A percentile compares a stretch with the other conserved stretches of the same genome.
Conservation (phyloP, 306 rosid genomes). For the Begonia fuchsioides region DNA sequence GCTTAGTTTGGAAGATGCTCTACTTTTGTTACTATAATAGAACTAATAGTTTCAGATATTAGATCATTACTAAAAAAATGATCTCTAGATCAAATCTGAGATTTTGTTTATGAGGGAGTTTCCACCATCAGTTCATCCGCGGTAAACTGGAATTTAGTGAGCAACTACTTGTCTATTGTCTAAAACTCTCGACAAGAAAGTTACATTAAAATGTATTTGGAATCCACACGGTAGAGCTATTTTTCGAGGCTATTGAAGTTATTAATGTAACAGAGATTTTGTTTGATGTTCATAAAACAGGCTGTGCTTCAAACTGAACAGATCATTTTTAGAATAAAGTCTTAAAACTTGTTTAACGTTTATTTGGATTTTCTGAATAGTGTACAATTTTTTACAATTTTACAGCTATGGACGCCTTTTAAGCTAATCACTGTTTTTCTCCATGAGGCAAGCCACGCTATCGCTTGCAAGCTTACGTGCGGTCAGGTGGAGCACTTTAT, state of each 20-base stretch:
- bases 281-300: neutral
- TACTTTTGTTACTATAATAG: neutral
- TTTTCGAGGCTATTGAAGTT: neutral
- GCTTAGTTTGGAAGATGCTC: neutral
- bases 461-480: conserved; percentile 91
- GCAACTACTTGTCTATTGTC: neutral
- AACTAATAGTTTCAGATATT: neutral
- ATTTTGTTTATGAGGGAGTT: neutral
- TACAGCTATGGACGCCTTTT: conserved; percentile 88
- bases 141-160: neutral
- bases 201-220: neutral
- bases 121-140: neutral
- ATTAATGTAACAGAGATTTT: neutral
- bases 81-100: neutral
- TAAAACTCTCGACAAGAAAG: neutral
- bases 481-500: conserved; percentile 41
- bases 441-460: conserved; percentile 89
- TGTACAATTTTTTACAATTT: conserved; percentile 18
- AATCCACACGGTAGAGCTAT: neutral
- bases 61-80: neutral
- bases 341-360: neutral
- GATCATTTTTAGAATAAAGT: neutral
- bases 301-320: neutral
- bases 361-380: neutral
- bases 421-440: conserved; percentile 95